Evolutionary conservation across 192 early-diverging fungal genomes (phyloP).

Genomic region (Gonapodya prolifera): DNA sequence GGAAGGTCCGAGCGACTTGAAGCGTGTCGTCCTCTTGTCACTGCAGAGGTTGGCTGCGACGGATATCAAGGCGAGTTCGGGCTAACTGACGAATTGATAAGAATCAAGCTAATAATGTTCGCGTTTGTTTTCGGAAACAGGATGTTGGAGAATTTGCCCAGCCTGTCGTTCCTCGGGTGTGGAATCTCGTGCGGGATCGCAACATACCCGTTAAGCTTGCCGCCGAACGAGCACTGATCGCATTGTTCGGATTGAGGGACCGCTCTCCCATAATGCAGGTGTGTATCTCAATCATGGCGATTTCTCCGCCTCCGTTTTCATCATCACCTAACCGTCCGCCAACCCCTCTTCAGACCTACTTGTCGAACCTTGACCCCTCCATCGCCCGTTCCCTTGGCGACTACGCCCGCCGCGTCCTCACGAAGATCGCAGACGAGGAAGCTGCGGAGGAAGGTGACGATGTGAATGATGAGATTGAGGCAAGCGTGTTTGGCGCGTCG

Average conservation of each 20-base stretch:
- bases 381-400: constrained; percentile 31
- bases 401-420: constrained; percentile 30
- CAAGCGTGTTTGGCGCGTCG: neutral
- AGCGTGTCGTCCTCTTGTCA: neutral
- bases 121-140: too few relatives aligned
- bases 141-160: constrained; percentile 13
- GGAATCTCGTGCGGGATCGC: constrained; percentile 56
- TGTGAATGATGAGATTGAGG: neutral
- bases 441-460: constrained; percentile 19
- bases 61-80: neutral
- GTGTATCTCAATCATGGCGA: neutral
- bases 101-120: too few relatives aligned
- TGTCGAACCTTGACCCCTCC: constrained; percentile 21
- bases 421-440: constrained; percentile 34
- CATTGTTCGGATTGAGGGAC: constrained; percentile 51
- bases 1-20: neutral
- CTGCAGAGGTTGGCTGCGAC: neutral
- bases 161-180: neutral
- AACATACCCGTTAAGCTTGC: constrained; percentile 74
- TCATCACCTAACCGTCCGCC: neutral
- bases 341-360: constrained; percentile 18
- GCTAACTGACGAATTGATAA: too few relatives aligned
- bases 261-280: constrained; percentile 11
- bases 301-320: neutral
- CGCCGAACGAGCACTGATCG: constrained; percentile 66